These are phyloP conservation scores for Tulasnella sp. DNA, from an alignment of 768 basidiomycete genomes.

Conservation along the genomic window DNA sequence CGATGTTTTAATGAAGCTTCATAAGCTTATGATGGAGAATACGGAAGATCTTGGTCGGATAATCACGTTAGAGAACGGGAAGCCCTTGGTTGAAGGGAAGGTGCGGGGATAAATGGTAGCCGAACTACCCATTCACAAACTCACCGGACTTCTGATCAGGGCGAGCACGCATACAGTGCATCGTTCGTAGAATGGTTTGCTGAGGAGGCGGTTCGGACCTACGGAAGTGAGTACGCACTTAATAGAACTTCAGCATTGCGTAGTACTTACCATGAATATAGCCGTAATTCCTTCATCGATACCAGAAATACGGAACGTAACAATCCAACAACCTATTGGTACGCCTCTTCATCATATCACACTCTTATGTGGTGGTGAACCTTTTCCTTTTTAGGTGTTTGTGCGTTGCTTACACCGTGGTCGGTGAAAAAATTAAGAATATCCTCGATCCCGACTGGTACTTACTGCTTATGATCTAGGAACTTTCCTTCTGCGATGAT, in stretches of 20 bases:
- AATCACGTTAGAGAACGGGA: constrained; percentile 93
- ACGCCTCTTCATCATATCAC: constrained; percentile 20
- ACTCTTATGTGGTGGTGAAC: background rate
- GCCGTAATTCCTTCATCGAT: constrained; percentile 75
- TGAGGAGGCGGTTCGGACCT: constrained; percentile 83
- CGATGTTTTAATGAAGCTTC: constrained; percentile 72
- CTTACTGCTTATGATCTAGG: constrained; percentile 24
- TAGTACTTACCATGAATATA: constrained; percentile 23
- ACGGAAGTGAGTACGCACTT: constrained; percentile 53
- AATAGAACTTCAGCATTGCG: background rate
- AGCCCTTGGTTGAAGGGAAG: constrained; percentile 75
- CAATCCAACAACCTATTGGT: constrained; percentile 90
- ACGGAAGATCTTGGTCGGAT: constrained; percentile 79
- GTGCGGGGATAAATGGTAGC: constrained; percentile 28
- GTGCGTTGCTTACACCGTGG: constrained; percentile 16
- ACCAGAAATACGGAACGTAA: constrained; percentile 64
- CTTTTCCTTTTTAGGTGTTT: background rate
- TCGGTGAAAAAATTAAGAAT: constrained; percentile 29
- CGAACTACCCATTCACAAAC: background rate
- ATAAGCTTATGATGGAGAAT: constrained; percentile 67
- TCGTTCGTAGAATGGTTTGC: constrained; percentile 69
- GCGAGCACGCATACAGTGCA: constrained; percentile 76
- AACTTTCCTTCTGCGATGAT: constrained; percentile 92
- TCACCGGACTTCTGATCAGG: constrained; percentile 32
- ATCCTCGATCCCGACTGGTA: background rate